Percentiles rank a stretch among this genome's conserved stretches.
These are phyloP conservation scores for Besnoitia besnoiti DNA, from an alignment of 169 alveolate genomes.

Conservation along the genomic window DNA sequence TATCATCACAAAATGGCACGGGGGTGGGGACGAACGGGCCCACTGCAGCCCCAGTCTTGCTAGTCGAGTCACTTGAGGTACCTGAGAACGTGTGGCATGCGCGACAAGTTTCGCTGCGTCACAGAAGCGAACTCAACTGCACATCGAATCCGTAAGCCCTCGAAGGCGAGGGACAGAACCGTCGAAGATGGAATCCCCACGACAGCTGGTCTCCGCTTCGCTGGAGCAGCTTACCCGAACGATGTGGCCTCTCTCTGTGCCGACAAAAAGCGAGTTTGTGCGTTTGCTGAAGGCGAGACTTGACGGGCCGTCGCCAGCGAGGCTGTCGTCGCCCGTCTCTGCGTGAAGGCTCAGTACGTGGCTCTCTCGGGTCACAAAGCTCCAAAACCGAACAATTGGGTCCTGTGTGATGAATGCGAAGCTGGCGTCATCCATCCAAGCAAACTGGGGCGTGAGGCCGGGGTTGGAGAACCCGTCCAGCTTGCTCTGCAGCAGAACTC, in stretches of 20 bases:
- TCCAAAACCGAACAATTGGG: background rate
- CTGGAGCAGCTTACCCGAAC: background rate
- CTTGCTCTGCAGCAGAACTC: background rate
- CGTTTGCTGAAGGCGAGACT: background rate
- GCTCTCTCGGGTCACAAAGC: background rate
- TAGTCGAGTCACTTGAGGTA: no score
- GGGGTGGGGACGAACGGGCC: no score
- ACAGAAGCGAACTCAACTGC: no score
- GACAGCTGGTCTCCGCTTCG: no score
- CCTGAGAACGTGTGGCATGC: no score
- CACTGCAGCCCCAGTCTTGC: no score
- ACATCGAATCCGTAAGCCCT: no score
- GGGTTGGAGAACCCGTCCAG: background rate
- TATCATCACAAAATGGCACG: no score
- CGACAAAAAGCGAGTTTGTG: background rate
- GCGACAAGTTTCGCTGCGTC: no score
- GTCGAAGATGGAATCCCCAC: no score
- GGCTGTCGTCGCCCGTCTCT: background rate
- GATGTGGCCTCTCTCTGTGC: background rate
- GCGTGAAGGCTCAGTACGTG: background rate
- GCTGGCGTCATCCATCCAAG: background rate
- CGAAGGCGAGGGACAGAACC: no score
- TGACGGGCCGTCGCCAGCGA: background rate
- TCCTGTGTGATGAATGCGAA: background rate
- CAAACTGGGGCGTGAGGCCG: background rate